These are phyloP conservation scores for Thermoascus crustaceus DNA, from an alignment of 2,329 filamentous ascomycete species.

Conservation along the genomic window DNA sequence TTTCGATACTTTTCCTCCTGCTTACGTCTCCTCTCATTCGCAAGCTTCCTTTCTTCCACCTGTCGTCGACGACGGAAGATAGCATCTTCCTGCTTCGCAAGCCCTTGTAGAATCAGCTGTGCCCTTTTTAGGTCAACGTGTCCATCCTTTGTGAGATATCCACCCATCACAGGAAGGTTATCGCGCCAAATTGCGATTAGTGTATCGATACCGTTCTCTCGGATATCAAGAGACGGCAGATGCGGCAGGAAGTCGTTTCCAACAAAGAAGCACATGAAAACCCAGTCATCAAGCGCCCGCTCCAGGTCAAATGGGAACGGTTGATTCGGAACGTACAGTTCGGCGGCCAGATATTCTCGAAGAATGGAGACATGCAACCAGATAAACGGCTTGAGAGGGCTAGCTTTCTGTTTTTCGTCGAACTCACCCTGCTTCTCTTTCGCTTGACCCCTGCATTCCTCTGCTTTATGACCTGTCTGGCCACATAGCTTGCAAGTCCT, in stretches of 20 bases:
- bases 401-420: slow-evolving; percentile 68
- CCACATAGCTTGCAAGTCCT: slow-evolving; percentile 82
- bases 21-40: slow-evolving; percentile 69
- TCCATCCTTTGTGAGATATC: slow-evolving; percentile 92
- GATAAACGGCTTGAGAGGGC: slow-evolving; percentile 81
- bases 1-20: slow-evolving; percentile 55
- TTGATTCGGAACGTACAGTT: slow-evolving; percentile 74
- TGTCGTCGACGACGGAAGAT: slow-evolving; percentile 88
- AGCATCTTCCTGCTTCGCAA: slow-evolving; percentile 85
- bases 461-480: slow-evolving; percentile 82
- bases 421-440: slow-evolving; percentile 73
- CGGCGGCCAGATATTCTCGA: slow-evolving; percentile 84
- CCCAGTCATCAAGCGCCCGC: slow-evolving; percentile 92
- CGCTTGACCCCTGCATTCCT: slow-evolving; percentile 69
- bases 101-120: slow-evolving; percentile 76
- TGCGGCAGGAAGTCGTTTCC: slow-evolving; percentile 98
- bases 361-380: slow-evolving; percentile 93
- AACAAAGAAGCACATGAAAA: slow-evolving; percentile 98
- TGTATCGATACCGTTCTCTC: slow-evolving; percentile 94
- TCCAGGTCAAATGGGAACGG: slow-evolving; percentile 89
- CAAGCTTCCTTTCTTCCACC: slow-evolving; percentile 73
- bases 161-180: slow-evolving; percentile 82
- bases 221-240: slow-evolving; percentile 92
- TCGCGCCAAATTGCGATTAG: slow-evolving; percentile 96
- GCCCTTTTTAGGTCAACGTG: slow-evolving; percentile 79